A percentile compares a stretch with the other conserved stretches of the same genome.
These are phyloP conservation scores for Neocatenulostroma microsporum DNA, from an alignment of 2,329 filamentous ascomycete species.

Conservation along the genomic window DNA sequence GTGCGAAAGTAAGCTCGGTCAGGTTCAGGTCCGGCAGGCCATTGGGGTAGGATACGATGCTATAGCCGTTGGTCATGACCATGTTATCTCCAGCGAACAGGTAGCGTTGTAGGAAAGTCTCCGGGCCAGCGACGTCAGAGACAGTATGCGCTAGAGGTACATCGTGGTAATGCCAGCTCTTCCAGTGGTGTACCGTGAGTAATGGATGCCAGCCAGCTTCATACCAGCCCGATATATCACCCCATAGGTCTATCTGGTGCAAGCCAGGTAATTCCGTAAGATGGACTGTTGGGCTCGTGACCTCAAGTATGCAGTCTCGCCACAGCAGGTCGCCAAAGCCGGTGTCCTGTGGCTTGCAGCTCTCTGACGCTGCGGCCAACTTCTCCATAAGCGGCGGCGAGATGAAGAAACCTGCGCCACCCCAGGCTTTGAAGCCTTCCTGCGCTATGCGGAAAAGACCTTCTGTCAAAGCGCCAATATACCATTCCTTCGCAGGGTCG, in stretches of 20 bases:
- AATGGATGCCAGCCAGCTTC: constrained; percentile 19
- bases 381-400: constrained; percentile 21
- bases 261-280: constrained; percentile 21
- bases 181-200: constrained; percentile 25
- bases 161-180: constrained; percentile 22
- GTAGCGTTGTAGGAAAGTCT: constrained; percentile 22
- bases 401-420: constrained; percentile 23
- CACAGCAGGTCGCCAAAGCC: constrained; percentile 21
- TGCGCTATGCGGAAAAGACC: constrained; percentile 17
- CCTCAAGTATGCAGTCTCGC: constrained; percentile 21
- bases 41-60: constrained; percentile 19
- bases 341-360: constrained; percentile 16
- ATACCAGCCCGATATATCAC: constrained; percentile 22
- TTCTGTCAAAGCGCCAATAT: constrained; percentile 23
- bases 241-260: constrained; percentile 23
- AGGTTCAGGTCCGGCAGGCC: constrained; percentile 22
- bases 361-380: constrained; percentile 15
- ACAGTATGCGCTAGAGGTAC: constrained; percentile 18
- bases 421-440: constrained; percentile 25
- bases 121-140: constrained; percentile 19
- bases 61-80: constrained; percentile 23
- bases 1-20: constrained; percentile 21
- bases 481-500: constrained; percentile 15
- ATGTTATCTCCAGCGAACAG: constrained; percentile 17
- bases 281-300: constrained; percentile 20